phyloP scores from a whole-genome alignment of 2,329 filamentous ascomycete species.

The Penicillium sp. region DNA sequence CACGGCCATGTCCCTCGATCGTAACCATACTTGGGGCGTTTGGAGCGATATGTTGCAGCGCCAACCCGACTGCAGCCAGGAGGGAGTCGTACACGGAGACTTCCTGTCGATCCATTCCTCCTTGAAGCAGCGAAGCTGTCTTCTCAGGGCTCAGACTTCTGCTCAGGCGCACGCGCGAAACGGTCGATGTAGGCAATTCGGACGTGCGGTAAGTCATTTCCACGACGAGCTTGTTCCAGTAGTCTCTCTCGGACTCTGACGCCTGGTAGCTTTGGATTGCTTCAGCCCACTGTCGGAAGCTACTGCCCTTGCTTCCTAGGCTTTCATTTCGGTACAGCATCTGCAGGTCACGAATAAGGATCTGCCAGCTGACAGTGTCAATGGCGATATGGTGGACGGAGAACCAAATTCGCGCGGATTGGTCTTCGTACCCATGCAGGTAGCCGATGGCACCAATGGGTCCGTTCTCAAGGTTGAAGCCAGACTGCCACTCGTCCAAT shows the following conservation, averaged over 20 bases:
- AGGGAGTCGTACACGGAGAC: background rate
- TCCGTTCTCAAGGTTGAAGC: background rate
- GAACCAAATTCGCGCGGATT: background rate
- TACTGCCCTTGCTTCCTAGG: background rate
- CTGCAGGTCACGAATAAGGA: background rate
- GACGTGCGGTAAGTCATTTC: background rate
- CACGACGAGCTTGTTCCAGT: background rate
- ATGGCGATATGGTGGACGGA: background rate
- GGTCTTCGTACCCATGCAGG: background rate
- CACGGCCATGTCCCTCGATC: background rate
- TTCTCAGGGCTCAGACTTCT: background rate
- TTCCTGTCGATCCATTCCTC: background rate
- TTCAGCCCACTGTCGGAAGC: background rate
- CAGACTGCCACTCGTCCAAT: background rate
- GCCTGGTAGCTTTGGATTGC: background rate
- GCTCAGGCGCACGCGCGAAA: background rate
- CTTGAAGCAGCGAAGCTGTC: background rate
- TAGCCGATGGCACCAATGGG: background rate
- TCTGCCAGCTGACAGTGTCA: background rate
- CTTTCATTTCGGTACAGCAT: background rate
- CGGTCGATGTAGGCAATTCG: background rate
- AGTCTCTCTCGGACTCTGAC: background rate
- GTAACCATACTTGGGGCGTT: background rate
- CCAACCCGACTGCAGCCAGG: background rate
- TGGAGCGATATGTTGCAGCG: background rate